Evolutionary conservation across 495 filamentous ascomycete species (phyloP).

Genomic region (Staphylotrichum longicolle): DNA sequence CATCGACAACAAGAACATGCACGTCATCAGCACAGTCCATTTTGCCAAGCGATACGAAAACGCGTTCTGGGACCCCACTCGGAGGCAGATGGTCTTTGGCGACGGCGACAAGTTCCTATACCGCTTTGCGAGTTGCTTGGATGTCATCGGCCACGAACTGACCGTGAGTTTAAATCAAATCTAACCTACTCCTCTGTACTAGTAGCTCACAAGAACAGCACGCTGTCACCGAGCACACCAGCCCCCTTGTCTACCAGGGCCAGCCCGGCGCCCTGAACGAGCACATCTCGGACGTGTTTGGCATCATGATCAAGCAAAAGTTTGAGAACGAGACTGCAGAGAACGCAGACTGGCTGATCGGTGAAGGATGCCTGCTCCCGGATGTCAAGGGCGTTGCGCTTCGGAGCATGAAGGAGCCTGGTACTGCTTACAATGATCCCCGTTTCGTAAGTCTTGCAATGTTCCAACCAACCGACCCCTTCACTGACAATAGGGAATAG

Average conservation of each 20-base stretch:
- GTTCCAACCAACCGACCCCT: neutral
- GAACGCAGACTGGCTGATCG: conserved; percentile 53
- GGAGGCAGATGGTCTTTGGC: conserved; percentile 47
- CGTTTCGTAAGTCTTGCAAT: conserved; percentile 36
- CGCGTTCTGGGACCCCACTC: conserved; percentile 39
- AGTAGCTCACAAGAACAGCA: conserved; percentile 27
- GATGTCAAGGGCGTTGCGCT: conserved; percentile 47
- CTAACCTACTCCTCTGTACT: too few relatives aligned
- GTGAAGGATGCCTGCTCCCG: conserved; percentile 46
- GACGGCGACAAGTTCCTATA: conserved; percentile 45
- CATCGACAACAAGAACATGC: conserved; percentile 45
- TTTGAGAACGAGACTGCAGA: conserved; percentile 42
- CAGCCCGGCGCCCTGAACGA: conserved; percentile 53
- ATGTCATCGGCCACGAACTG: conserved; percentile 54
- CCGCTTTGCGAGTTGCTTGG: conserved; percentile 44
- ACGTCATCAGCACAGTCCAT: conserved; percentile 46
- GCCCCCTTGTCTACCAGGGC: conserved; percentile 42
- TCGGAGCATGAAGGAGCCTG: conserved; percentile 50
- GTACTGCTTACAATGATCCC: conserved; percentile 48
- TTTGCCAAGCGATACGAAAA: conserved; percentile 46
- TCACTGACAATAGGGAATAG: conserved; percentile 17
- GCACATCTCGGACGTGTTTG: conserved; percentile 53
- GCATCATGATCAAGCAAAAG: conserved; percentile 53
- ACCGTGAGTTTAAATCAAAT: conserved; percentile 24
- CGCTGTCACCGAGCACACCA: conserved; percentile 47